A percentile compares a stretch with the other conserved stretches of the same genome.
These are phyloP conservation scores for Morella rubra DNA, from an alignment of 306 rosid genomes.

Conservation along the genomic window DNA sequence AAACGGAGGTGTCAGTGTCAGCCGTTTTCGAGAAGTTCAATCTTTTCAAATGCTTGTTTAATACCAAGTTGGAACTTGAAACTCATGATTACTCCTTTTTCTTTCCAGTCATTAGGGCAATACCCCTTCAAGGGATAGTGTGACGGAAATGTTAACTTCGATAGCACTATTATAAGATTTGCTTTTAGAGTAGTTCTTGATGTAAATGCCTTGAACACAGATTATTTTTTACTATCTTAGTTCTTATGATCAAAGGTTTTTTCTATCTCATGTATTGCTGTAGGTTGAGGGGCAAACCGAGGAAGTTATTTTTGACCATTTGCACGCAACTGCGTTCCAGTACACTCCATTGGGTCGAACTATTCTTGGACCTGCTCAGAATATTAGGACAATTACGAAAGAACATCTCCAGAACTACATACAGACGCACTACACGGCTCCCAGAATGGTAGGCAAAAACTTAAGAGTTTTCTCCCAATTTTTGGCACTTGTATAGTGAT, in stretches of 20 bases:
- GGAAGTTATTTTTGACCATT: constrained; percentile 85
- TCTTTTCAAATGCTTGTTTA: not conserved
- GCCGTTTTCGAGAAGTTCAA: not conserved
- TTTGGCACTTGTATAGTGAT: not conserved
- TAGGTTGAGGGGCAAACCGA: constrained; percentile 92
- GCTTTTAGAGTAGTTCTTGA: not conserved
- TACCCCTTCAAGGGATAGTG: not conserved
- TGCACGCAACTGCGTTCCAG: constrained; percentile 95
- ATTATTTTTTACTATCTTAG: not conserved
- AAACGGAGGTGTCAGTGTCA: not conserved
- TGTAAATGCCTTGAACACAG: not conserved
- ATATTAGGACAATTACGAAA: constrained; percentile 78
- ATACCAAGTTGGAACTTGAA: not conserved
- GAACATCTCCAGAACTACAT: constrained; percentile 79
- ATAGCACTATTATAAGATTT: not conserved
- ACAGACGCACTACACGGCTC: constrained; percentile 86
- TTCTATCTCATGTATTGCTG: constrained; percentile 13
- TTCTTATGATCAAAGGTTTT: constrained; percentile 8
- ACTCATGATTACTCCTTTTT: not conserved
- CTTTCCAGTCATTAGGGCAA: not conserved
- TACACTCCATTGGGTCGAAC: constrained; percentile 93
- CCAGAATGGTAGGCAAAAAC: constrained; percentile 71
- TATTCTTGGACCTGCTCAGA: constrained; percentile 83
- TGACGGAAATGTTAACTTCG: not conserved
- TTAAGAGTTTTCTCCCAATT: not conserved